Conservation (phyloP, 1,139 yeast genomes). For the Spathaspora jeffriesii region DNA sequence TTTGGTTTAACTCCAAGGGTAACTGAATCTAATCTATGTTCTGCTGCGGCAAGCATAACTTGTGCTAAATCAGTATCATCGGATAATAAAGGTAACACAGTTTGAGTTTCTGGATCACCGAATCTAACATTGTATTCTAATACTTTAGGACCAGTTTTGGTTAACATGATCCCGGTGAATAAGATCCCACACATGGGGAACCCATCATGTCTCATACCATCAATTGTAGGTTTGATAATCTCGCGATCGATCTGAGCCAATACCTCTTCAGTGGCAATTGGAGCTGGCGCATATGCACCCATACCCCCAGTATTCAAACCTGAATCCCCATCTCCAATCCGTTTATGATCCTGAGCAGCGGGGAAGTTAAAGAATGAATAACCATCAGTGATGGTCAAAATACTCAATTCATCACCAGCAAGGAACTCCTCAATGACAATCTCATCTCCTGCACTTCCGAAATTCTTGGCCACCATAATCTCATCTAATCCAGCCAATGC, state of each 20-base stretch:
- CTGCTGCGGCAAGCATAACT: constrained; percentile 91
- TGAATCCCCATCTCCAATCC: constrained; percentile 89
- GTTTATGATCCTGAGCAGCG: constrained; percentile 98
- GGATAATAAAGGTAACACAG: constrained; percentile 83
- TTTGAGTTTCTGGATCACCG: constrained; percentile 99
- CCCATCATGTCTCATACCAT: constrained; percentile 96
- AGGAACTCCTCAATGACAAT: constrained; percentile 95
- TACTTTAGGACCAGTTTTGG: constrained; percentile 85
- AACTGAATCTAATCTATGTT: constrained; percentile 90
- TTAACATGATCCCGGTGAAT: constrained; percentile 95
- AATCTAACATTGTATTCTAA: constrained; percentile 97
- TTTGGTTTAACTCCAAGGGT: constrained; percentile 60
- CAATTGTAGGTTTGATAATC: constrained; percentile 88
- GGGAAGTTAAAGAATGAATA: constrained; percentile 90
- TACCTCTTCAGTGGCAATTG: constrained; percentile 75
- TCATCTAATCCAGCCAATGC: constrained; percentile 83
- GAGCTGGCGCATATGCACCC: constrained; percentile 99
- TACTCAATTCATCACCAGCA: constrained; percentile 96
- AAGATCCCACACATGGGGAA: constrained; percentile 94
- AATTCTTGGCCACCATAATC: constrained; percentile 87
- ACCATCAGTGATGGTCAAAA: constrained; percentile 92
- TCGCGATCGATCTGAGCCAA: constrained; percentile 67
- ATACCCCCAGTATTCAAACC: constrained; percentile 99
- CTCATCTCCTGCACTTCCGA: constrained; percentile 94
- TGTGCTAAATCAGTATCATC: constrained; percentile 90